Evolutionary conservation across 306 rosid genomes (phyloP), one percentile per base, ranked within the genome.

Genomic region (Gastrolobium villosum): DNA sequence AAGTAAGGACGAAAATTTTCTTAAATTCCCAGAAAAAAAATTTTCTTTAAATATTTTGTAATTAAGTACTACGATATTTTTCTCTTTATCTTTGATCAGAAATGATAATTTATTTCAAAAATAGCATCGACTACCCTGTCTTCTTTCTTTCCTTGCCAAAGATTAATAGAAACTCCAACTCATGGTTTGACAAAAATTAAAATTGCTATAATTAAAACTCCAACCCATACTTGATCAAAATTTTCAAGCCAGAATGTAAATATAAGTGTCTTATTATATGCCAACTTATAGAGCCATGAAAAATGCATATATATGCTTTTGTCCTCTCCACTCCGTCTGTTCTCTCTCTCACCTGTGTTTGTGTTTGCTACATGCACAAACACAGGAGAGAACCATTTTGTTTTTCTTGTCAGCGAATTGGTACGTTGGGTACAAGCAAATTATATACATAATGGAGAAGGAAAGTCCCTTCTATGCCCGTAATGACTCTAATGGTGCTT

Each of bases 161-260:
- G 55, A 64, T 65, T 56, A 26, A 59, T n/a, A 3, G 32, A 80
- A 74, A 80, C 20, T 41, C 75, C 79, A 73, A 65, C 79, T 73
- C 70, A 65, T 37, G 1, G 10, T 5, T 43, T 54, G 3, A 2
- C 46, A 10, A 43, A 64, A 64, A 14, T 3, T 20, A 5, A 10
- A 50, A 64, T 61, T 60, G 14, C 67, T 48, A 54, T 15, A 62
- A 48, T 45, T 35, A 3, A 53, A 74, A 3, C 5, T 4, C 10
- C 84, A 81, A 6, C 77, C 41, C 77, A 50, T 67, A 28, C 20
- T 13, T 56, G 0, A 11, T 30, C 8, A 20, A 64, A 52, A 34
- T 14, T 26, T 62, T 15, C 39, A 80, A 1, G 55, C 37, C 75
- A 65, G 37, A 55, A 9, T 49, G 44, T 44, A 50, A 63, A 20